A percentile compares a stretch with the other conserved stretches of the same genome.
phyloP scores from a whole-genome alignment of 768 basidiomycete species.

The Dentipellis sp. region DNA sequence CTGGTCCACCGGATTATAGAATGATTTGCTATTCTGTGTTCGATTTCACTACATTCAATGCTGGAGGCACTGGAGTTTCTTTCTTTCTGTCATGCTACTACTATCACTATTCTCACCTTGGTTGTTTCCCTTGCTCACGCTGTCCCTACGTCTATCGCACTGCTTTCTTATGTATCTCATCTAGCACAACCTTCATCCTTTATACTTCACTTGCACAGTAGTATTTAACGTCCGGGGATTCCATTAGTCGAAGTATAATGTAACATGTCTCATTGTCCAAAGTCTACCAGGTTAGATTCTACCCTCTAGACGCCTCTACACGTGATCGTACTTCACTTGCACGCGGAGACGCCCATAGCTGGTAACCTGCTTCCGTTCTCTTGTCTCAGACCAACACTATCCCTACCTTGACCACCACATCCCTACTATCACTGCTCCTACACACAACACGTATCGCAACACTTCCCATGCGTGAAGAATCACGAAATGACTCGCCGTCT shows the following conservation, averaged over 20 bases:
- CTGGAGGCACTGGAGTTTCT: not conserved
- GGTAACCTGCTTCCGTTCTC: too few relatives aligned
- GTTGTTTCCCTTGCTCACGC: not conserved
- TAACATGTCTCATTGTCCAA: not conserved
- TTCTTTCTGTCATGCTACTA: not conserved
- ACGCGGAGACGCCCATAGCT: too few relatives aligned
- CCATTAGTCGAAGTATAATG: conserved; percentile 1
- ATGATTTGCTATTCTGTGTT: conserved; percentile 20
- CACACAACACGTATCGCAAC: too few relatives aligned
- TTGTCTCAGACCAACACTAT: too few relatives aligned
- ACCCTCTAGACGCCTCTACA: too few relatives aligned
- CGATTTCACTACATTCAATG: not conserved
- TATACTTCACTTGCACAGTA: not conserved
- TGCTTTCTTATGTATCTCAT: not conserved
- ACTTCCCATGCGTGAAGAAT: not conserved
- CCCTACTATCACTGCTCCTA: too few relatives aligned
- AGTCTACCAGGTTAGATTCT: too few relatives aligned
- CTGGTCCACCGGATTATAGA: conserved; percentile 44
- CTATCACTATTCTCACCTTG: not conserved
- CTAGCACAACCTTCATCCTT: not conserved
- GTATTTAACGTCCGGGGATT: conserved; percentile 8
- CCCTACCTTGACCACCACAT: too few relatives aligned
- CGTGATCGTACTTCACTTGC: too few relatives aligned
- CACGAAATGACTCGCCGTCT: not conserved
- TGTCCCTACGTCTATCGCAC: not conserved